Conservation (phyloP, 441 rosid species). For the Mallotus japonicus region DNA sequence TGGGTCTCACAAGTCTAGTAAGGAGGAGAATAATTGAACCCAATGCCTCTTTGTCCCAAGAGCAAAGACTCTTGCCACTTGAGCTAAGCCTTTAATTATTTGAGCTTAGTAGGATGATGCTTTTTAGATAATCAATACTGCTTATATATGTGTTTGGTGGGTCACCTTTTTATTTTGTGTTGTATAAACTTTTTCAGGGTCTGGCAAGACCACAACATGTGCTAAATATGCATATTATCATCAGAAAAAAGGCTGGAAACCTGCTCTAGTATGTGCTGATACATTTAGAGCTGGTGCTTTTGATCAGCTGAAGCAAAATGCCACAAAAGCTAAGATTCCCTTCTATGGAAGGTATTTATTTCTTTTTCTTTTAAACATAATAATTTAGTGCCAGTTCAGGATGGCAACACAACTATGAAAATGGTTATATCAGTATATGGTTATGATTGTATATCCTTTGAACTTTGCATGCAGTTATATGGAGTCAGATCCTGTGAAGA, state of each 20-base stretch:
- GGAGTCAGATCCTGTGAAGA: constrained; percentile 92
- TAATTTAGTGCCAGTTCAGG: no score
- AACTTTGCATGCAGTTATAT: constrained; percentile 55
- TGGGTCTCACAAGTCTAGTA: no score
- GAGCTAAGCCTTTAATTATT: no score
- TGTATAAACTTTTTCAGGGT: constrained; percentile 46
- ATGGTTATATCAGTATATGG: not conserved
- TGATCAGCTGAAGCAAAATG: constrained; percentile 98
- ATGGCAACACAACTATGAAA: not conserved
- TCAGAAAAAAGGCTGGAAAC: constrained; percentile 95
- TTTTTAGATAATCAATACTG: no score
- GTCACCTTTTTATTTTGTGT: no score
- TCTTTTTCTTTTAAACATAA: not conserved
- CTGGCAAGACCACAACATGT: constrained; percentile 95
- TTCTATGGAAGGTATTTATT: constrained; percentile 80
- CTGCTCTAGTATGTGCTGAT: constrained; percentile 98
- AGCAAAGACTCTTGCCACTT: no score
- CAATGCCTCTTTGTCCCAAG: no score
- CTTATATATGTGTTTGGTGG: no score
- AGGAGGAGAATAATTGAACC: no score
- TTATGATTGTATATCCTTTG: not conserved
- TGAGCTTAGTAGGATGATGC: no score
- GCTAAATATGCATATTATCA: constrained; percentile 94
- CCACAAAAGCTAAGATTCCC: constrained; percentile 93
- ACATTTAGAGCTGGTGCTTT: constrained; percentile 98